Percentiles rank a stretch among this genome's conserved stretches.
Conservation (phyloP, 2,329 filamentous ascomycete species). For the Beauveria brongniartii region DNA sequence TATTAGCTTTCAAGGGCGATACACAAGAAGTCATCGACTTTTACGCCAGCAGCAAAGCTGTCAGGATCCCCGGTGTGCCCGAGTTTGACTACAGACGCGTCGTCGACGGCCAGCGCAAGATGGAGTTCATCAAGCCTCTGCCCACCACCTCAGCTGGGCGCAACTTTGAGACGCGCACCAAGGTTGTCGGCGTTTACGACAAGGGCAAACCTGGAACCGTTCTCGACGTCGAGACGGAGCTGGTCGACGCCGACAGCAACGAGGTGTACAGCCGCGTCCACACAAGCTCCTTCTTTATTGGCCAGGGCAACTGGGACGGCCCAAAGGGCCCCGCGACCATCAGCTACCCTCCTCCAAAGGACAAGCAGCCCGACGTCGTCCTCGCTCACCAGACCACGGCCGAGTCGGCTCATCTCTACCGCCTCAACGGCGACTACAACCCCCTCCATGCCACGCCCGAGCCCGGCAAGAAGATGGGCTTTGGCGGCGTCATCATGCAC, state of each 20-base stretch:
- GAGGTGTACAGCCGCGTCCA: constrained; percentile 65
- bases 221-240: constrained; percentile 67
- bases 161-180: constrained; percentile 68
- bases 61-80: constrained; percentile 67
- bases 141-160: constrained; percentile 62
- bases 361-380: constrained; percentile 63
- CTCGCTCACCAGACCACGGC: constrained; percentile 61
- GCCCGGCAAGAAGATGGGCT: constrained; percentile 82
- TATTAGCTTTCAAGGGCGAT: constrained; percentile 64
- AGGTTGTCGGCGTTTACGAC: constrained; percentile 80
- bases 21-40: constrained; percentile 76
- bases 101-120: constrained; percentile 76
- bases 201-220: constrained; percentile 80
- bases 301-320: constrained; percentile 75
- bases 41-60: constrained; percentile 59
- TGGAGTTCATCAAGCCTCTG: constrained; percentile 68
- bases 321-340: constrained; percentile 78
- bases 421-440: constrained; percentile 91
- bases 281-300: constrained; percentile 70
- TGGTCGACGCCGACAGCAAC: constrained; percentile 61
- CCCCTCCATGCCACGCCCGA: constrained; percentile 82
- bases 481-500: constrained; percentile 82
- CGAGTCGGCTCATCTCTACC: constrained; percentile 70
- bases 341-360: constrained; percentile 70
- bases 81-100: constrained; percentile 66